Percentiles rank a stretch among this genome's conserved stretches.
Conservation (phyloP, 1,284 basidiomycete genomes). For the Marasmius fiardii region DNA sequence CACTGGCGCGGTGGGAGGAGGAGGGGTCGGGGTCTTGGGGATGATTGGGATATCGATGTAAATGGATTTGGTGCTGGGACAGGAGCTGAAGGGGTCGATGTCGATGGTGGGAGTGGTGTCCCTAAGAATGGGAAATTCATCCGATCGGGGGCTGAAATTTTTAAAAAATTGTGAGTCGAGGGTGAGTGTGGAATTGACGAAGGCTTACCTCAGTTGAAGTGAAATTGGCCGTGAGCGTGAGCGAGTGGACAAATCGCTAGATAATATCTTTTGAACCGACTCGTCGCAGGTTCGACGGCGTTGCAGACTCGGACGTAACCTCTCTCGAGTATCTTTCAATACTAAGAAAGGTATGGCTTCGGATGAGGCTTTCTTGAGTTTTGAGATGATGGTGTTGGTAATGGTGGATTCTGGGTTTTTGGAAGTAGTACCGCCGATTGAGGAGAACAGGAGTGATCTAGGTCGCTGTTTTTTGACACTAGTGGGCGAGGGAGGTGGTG, state of each 20-base stretch:
- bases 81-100: background rate
- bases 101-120: background rate
- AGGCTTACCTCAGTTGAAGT: no score
- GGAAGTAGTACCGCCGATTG: no score
- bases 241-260: no score
- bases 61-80: background rate
- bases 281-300: background rate
- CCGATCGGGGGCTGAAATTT: no score
- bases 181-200: no score
- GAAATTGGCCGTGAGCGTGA: no score
- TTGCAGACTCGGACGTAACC: background rate
- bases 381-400: background rate
- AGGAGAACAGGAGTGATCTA: no score
- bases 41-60: background rate
- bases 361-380: background rate
- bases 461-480: no score
- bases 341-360: background rate
- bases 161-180: no score
- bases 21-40: no score
- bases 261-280: background rate
- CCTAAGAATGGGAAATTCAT: no score
- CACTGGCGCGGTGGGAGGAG: background rate
- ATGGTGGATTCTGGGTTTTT: background rate
- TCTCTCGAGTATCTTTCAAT: background rate
- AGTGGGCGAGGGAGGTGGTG: no score